phyloP scores from a whole-genome alignment of 768 basidiomycete genomes.

The Heimioporus sp. region DNA sequence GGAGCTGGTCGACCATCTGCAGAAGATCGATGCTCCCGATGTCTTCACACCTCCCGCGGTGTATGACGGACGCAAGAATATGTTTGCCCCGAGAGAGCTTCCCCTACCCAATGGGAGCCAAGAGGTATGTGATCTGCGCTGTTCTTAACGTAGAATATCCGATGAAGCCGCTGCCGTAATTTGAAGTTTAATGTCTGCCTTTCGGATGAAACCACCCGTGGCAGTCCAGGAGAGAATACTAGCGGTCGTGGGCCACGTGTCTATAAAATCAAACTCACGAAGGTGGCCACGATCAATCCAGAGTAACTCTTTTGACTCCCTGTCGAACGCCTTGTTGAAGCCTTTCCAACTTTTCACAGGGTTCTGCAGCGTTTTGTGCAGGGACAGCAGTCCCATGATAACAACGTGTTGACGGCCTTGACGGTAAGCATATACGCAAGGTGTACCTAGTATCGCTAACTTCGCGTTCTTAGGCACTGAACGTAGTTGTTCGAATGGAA shows the following conservation, averaged over 20 bases:
- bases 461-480: constrained; percentile 50
- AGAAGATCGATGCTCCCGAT: constrained; percentile 53
- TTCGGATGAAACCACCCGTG: constrained; percentile 35
- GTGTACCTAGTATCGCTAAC: background rate
- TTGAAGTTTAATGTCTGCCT: constrained; percentile 62
- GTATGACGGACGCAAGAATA: constrained; percentile 80
- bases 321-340: constrained; percentile 21
- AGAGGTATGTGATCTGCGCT: constrained; percentile 41
- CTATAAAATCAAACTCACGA: constrained; percentile 62
- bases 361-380: constrained; percentile 60
- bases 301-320: constrained; percentile 34
- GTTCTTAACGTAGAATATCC: background rate
- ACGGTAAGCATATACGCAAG: constrained; percentile 40
- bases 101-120: constrained; percentile 51
- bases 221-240: constrained; percentile 32
- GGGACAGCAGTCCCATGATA: constrained; percentile 68
- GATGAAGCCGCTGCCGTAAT: constrained; percentile 7
- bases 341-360: constrained; percentile 34
- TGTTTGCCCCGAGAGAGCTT: constrained; percentile 60
- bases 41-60: constrained; percentile 72
- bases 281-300: constrained; percentile 59
- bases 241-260: constrained; percentile 51
- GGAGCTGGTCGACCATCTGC: constrained; percentile 64
- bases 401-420: constrained; percentile 63
- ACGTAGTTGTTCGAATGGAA: constrained; percentile 74